Evolutionary conservation across 306 rosid species (phyloP).

Genomic region (Astragalus membranaceus): DNA sequence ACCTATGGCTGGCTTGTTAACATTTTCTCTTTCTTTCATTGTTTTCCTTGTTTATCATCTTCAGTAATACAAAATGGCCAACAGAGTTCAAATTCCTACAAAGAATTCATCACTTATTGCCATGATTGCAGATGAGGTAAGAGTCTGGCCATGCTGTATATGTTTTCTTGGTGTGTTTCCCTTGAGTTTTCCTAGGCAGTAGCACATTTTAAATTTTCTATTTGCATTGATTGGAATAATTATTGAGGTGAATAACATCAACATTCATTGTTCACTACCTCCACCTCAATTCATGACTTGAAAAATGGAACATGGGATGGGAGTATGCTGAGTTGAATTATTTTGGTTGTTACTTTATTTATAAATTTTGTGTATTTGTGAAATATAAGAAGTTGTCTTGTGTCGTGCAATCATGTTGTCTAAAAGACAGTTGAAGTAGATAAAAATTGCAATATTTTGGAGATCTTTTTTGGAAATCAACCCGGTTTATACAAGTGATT

Average conservation of each 20-base stretch:
- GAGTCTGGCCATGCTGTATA: not conserved
- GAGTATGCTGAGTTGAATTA: not conserved
- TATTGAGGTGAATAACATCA: not conserved
- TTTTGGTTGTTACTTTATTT: not conserved
- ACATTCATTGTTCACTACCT: not conserved
- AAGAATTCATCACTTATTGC: slow-evolving; percentile 69
- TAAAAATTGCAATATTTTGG: not conserved
- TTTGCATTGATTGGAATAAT: not conserved
- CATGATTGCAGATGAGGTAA: slow-evolving; percentile 94
- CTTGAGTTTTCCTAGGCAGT: not conserved
- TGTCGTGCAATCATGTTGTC: not conserved
- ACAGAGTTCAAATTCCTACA: slow-evolving; percentile 48
- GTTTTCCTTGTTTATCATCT: slow-evolving; percentile 7
- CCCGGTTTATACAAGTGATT: too few species aligned
- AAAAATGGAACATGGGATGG: too few species aligned
- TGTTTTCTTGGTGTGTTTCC: not conserved
- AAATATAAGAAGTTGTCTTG: not conserved
- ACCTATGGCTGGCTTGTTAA: not conserved
- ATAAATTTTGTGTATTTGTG: not conserved
- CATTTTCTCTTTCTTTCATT: not conserved
- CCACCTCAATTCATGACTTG: not conserved
- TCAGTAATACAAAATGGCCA: slow-evolving; percentile 53
- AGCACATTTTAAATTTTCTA: not conserved
- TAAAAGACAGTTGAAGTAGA: not conserved
- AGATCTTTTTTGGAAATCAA: not conserved